A percentile compares a stretch with the other conserved stretches of the same genome.
Conservation (phyloP, 2,329 filamentous ascomycete species). For the Calonectria leucothoes region DNA sequence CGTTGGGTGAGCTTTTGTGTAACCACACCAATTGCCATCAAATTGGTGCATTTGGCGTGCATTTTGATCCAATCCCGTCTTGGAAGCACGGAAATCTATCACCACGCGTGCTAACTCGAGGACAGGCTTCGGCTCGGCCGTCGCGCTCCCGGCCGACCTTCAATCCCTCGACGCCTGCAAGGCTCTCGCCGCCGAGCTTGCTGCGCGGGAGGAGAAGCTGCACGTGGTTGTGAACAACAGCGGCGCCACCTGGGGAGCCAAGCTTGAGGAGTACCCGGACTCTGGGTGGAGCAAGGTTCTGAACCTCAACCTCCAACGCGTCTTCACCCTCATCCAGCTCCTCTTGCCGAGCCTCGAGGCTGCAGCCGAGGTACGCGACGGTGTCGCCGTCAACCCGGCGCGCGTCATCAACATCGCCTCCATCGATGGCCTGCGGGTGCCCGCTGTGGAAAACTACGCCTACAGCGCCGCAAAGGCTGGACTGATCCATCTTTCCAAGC, state of each 20-base stretch:
- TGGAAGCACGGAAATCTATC: neutral
- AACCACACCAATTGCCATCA: neutral
- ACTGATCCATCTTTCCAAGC: slow-evolving; percentile 71
- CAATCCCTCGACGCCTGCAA: slow-evolving; percentile 68
- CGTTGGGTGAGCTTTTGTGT: slow-evolving; percentile 29
- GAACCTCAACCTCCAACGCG: slow-evolving; percentile 75
- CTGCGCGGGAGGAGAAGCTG: slow-evolving; percentile 60
- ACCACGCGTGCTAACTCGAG: neutral
- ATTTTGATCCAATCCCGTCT: too few relatives aligned
- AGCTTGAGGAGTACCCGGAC: slow-evolving; percentile 70
- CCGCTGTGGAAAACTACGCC: slow-evolving; percentile 68
- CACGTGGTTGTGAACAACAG: slow-evolving; percentile 76
- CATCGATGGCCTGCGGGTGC: slow-evolving; percentile 72
- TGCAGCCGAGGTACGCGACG: slow-evolving; percentile 44
- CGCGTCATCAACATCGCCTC: slow-evolving; percentile 74
- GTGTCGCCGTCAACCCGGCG: slow-evolving; percentile 57
- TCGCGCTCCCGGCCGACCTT: slow-evolving; percentile 72
- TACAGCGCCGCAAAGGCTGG: slow-evolving; percentile 73
- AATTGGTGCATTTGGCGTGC: neutral
- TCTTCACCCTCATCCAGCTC: slow-evolving; percentile 74
- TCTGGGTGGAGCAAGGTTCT: slow-evolving; percentile 68
- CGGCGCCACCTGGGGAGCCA: slow-evolving; percentile 73
- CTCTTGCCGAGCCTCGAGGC: slow-evolving; percentile 68
- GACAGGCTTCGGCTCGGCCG: slow-evolving; percentile 58
- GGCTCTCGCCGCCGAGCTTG: slow-evolving; percentile 63